Evolutionary conservation across 2,329 filamentous ascomycete species (phyloP).

Genomic region (Beauveria asiatica): DNA sequence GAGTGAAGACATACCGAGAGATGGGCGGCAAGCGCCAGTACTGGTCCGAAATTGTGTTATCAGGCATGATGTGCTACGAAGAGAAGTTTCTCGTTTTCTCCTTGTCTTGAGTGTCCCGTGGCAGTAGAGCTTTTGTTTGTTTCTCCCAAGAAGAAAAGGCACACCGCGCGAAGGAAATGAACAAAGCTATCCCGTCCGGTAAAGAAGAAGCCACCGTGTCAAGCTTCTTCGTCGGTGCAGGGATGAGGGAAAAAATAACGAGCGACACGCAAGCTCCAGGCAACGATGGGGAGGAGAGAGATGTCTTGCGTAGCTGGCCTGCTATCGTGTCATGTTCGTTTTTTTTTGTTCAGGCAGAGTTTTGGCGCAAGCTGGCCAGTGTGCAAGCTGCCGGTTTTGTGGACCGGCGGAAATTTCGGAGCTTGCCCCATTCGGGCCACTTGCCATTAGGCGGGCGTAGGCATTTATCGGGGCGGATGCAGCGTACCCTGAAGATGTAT

Average conservation of each 20-base stretch:
- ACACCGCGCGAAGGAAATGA: slow-evolving; percentile 12
- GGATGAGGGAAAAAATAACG: slow-evolving; percentile 5
- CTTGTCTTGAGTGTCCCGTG: background rate
- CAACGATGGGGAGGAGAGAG: slow-evolving; percentile 9
- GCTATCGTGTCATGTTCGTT: slow-evolving; percentile 14
- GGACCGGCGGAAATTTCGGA: slow-evolving; percentile 8
- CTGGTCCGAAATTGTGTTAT: slow-evolving; percentile 19
- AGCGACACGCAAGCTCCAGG: slow-evolving; percentile 11
- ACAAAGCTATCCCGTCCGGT: slow-evolving; percentile 3
- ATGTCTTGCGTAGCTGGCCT: slow-evolving; percentile 10
- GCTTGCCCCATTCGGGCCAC: slow-evolving; percentile 2
- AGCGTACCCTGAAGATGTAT: background rate
- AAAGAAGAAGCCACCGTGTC: slow-evolving; percentile 9
- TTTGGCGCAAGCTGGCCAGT: slow-evolving; percentile 5
- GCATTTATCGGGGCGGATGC: slow-evolving; percentile 4
- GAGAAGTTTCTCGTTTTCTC: slow-evolving; percentile 7
- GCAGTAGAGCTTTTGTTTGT: background rate
- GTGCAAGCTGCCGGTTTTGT: slow-evolving; percentile 9
- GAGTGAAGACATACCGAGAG: slow-evolving; percentile 28
- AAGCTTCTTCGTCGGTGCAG: slow-evolving; percentile 2
- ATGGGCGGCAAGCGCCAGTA: slow-evolving; percentile 34
- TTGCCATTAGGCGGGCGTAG: slow-evolving; percentile 1
- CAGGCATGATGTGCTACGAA: slow-evolving; percentile 11
- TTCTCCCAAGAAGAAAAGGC: background rate
- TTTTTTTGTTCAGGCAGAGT: slow-evolving; percentile 10